These are phyloP conservation scores for Vaccinium myrtillus DNA, from an alignment of 148 eudicot genomes.

Conservation along the genomic window DNA sequence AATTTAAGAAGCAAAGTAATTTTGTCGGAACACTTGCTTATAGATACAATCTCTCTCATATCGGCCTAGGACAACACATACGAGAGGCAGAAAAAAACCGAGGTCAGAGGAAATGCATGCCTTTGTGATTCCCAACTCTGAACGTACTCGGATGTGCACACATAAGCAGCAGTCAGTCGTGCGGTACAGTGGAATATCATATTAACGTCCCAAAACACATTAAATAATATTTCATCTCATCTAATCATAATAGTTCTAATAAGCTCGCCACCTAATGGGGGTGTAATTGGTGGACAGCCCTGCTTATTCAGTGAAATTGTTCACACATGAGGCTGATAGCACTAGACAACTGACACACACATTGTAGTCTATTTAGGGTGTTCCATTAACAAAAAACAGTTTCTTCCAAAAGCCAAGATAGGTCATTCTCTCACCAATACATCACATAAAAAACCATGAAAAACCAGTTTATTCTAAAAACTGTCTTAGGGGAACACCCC, in stretches of 20 bases:
- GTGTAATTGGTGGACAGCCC: background rate
- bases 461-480: no score
- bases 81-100: background rate
- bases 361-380: background rate
- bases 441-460: no score
- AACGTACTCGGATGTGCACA: background rate
- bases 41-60: background rate
- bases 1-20: background rate
- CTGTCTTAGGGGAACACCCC: no score
- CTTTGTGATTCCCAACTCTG: background rate
- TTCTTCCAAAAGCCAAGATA: no score
- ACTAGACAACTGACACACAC: background rate
- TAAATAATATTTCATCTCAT: background rate
- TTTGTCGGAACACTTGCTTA: background rate
- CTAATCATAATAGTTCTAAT: background rate
- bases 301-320: background rate
- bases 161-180: background rate
- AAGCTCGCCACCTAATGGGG: background rate
- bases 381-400: no score
- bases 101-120: background rate
- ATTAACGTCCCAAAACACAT: background rate
- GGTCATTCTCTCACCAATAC: no score
- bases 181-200: background rate
- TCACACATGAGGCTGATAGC: background rate
- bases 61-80: background rate